Evolutionary conservation across 768 basidiomycete species (phyloP).

Genomic region (Termitomyces sp.): DNA sequence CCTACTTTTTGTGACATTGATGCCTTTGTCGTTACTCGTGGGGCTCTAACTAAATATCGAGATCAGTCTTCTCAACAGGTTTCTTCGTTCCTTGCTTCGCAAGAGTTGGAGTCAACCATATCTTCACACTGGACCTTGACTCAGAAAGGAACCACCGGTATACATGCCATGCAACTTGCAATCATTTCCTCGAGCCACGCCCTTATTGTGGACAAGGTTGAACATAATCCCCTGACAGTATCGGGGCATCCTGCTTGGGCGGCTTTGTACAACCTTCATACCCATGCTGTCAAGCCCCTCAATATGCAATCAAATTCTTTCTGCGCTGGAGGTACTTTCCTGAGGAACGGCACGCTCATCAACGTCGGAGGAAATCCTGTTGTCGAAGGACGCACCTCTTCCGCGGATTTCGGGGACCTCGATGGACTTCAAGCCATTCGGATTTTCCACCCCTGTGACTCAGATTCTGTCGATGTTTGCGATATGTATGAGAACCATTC

Average conservation of each 20-base stretch:
- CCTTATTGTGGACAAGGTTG: constrained; percentile 77
- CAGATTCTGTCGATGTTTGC: constrained; percentile 42
- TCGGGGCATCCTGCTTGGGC: constrained; percentile 80
- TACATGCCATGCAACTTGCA: constrained; percentile 72
- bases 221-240: constrained; percentile 74
- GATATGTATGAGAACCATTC: constrained; percentile 59
- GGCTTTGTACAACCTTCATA: constrained; percentile 64
- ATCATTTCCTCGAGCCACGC: constrained; percentile 67
- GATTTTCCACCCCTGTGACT: constrained; percentile 61
- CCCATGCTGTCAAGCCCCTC: constrained; percentile 56
- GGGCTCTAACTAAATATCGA: constrained; percentile 13
- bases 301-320: constrained; percentile 75
- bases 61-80: neutral
- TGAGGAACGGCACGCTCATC: constrained; percentile 71
- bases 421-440: constrained; percentile 73
- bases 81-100: constrained; percentile 6
- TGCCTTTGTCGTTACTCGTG: constrained; percentile 60
- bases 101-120: neutral
- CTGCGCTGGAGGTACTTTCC: constrained; percentile 77
- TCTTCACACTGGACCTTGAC: constrained; percentile 45
- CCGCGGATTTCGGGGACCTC: constrained; percentile 72
- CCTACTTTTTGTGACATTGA: constrained; percentile 47
- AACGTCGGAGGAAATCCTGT: constrained; percentile 83
- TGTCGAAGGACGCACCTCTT: constrained; percentile 52
- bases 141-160: constrained; percentile 68